Base-by-base conservation (phyloP, 148 eudicot species). In the Hydrangea macrophylla region DNA sequence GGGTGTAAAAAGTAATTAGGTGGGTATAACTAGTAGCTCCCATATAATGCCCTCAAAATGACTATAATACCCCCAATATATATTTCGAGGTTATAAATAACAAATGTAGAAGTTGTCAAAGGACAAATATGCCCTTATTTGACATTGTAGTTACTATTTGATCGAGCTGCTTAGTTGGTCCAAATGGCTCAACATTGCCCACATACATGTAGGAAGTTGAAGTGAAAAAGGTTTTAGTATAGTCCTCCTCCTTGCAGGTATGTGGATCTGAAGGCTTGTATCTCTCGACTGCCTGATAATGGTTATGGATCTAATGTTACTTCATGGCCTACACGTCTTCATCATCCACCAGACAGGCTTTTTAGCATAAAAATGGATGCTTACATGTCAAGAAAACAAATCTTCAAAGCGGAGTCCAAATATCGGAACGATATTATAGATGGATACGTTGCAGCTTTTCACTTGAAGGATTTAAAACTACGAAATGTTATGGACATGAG, bases 401-500 rank as follows among this genome's bases (percentile, higher is more conserved):
- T 90, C 20, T 82, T 74, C 54, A 82, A 28, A 64, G 90, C 96
- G 32, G 90, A 90, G 70, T 87, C 85, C 12, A 90, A 80, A 53
- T 90, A 80, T 63, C 79, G 85, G 87, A 74, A 79, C 36, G 92
- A 81, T 30, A 87, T 81, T 45, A 79, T 87, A 59, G 24, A 40
- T 4, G 79, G 88, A 59, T 90, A 85, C 69, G 53, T 86, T 2
- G 32, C 24, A 55, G 85, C 70, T 58, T 86, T 79, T 50, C 86
- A 53, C 50, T 78, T 84, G 84, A 84, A 82, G 50, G 73, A 67
- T 15, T 23, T 75, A 30, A 78, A 72, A 69, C 24, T 79, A 45
- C 77, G 86, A 18, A 86, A 89, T 66, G 86, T 84, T 58, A 79
- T 89, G 92, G 96, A 89, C 83, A 89, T 89, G 96, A 84, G 84